These are phyloP conservation scores for Schoenoplectus triqueter DNA, from an alignment of 202 grass and related monocot genomes.

Conservation along the genomic window DNA sequence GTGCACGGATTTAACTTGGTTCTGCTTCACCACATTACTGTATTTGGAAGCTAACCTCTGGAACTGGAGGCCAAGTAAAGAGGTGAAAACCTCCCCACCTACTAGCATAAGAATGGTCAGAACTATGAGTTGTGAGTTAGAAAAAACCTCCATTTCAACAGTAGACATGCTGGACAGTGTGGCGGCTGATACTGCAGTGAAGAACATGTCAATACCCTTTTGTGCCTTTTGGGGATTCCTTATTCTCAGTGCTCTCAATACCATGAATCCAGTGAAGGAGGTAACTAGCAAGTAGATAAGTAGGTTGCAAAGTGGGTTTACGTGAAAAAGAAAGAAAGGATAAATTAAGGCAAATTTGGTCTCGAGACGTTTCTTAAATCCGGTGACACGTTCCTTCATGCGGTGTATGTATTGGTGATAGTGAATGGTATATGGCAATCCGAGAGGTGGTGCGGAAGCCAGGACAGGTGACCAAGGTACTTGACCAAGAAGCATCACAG, in stretches of 20 bases:
- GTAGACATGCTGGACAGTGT: conserved; percentile 78
- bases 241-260: conserved; percentile 33
- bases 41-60: conserved; percentile 38
- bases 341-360: not conserved
- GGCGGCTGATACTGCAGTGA: conserved; percentile 65
- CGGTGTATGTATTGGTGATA: not conserved
- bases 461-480: not conserved
- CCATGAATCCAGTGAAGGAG: conserved; percentile 45
- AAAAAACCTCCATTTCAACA: conserved; percentile 73
- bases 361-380: not conserved
- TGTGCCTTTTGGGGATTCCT: not conserved
- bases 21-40: conserved; percentile 23
- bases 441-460: not conserved
- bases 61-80: conserved; percentile 46
- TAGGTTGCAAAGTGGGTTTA: conserved; percentile 31
- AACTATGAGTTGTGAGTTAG: conserved; percentile 54
- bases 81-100: conserved; percentile 65
- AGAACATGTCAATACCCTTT: conserved; percentile 51
- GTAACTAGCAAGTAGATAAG: conserved; percentile 51
- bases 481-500: too few species aligned
- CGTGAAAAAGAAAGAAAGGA: not conserved
- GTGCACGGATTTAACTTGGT: not conserved
- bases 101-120: conserved; percentile 57
- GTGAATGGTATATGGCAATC: not conserved
- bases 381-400: not conserved